phyloP scores from a whole-genome alignment of 2,329 filamentous ascomycete species.

The Alternaria burnsii region DNA sequence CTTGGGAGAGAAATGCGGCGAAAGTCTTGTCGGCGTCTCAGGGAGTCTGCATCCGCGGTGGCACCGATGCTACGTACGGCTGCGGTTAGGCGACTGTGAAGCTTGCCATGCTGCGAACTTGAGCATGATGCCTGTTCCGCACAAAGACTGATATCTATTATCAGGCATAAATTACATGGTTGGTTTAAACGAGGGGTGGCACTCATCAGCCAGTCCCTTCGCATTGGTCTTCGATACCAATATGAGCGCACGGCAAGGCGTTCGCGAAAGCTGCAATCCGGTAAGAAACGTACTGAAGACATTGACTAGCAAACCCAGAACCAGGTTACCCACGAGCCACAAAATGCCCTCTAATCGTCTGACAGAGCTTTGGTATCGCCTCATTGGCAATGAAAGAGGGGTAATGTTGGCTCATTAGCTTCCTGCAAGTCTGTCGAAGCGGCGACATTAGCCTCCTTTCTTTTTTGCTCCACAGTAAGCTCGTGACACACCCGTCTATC shows the following conservation, averaged over 20 bases:
- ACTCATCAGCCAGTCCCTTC: neutral
- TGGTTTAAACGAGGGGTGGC: neutral
- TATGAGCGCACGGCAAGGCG: constrained; percentile 13
- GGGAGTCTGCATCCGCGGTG: neutral
- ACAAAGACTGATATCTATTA: neutral
- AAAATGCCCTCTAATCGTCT: constrained; percentile 25
- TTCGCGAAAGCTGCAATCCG: constrained; percentile 17
- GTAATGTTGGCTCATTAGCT: constrained; percentile 33
- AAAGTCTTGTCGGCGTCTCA: constrained; percentile 12
- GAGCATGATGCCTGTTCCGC: neutral
- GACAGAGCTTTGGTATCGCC: constrained; percentile 13
- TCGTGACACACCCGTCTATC: constrained; percentile 7
- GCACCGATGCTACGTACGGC: neutral
- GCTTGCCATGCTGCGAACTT: neutral
- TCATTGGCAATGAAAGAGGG: constrained; percentile 29
- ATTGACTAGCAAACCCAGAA: constrained; percentile 22
- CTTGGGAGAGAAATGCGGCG: constrained; percentile 7
- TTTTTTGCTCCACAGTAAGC: constrained; percentile 17
- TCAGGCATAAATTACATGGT: neutral
- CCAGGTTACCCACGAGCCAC: constrained; percentile 16
- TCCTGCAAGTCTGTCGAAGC: constrained; percentile 35
- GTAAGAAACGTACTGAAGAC: constrained; percentile 21
- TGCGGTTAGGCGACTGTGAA: constrained; percentile 6
- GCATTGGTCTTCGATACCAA: constrained; percentile 23
- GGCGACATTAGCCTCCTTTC: constrained; percentile 35